These are phyloP conservation scores for Mycena crocata DNA, from an alignment of 768 basidiomycete species.

Conservation along the genomic window DNA sequence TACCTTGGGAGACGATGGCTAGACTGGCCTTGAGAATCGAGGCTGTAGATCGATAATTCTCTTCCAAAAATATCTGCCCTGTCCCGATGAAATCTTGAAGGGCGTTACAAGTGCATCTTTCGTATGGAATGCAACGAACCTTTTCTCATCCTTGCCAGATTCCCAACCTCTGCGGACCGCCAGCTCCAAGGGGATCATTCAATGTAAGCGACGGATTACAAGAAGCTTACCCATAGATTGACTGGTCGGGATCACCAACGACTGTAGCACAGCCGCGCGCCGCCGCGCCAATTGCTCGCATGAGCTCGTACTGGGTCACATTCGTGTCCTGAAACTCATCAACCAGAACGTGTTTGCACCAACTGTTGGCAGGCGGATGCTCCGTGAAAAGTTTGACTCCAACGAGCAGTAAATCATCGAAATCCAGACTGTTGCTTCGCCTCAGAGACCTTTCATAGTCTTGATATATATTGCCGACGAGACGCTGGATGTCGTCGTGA, in stretches of 20 bases:
- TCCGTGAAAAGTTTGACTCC: slow-evolving; percentile 73
- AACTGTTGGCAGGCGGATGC: slow-evolving; percentile 60
- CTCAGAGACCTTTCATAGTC: slow-evolving; percentile 74
- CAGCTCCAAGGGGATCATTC: slow-evolving; percentile 48
- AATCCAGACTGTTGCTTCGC: slow-evolving; percentile 81
- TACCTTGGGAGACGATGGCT: slow-evolving; percentile 87
- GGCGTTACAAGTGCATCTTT: background rate
- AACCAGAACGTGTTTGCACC: slow-evolving; percentile 79
- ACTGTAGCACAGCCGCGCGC: slow-evolving; percentile 69
- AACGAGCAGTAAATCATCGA: slow-evolving; percentile 85
- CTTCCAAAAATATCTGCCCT: slow-evolving; percentile 78
- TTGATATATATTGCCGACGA: slow-evolving; percentile 66
- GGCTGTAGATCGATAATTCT: slow-evolving; percentile 89
- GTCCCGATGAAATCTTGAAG: slow-evolving; percentile 72
- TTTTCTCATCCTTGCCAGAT: slow-evolving; percentile 77
- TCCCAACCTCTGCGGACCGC: slow-evolving; percentile 84
- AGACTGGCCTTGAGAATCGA: slow-evolving; percentile 78
- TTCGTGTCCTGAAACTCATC: slow-evolving; percentile 93
- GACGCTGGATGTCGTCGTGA: slow-evolving; percentile 47
- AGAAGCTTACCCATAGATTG: slow-evolving; percentile 49
- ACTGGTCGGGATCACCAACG: slow-evolving; percentile 94
- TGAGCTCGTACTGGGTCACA: slow-evolving; percentile 82
- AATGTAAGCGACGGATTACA: slow-evolving; percentile 5
- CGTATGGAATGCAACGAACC: slow-evolving; percentile 48
- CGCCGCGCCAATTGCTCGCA: slow-evolving; percentile 70